Evolutionary conservation across 2,329 filamentous ascomycete species (phyloP), one percentile per base, ranked within the genome.

Genomic region (Trichoderma sp.): DNA sequence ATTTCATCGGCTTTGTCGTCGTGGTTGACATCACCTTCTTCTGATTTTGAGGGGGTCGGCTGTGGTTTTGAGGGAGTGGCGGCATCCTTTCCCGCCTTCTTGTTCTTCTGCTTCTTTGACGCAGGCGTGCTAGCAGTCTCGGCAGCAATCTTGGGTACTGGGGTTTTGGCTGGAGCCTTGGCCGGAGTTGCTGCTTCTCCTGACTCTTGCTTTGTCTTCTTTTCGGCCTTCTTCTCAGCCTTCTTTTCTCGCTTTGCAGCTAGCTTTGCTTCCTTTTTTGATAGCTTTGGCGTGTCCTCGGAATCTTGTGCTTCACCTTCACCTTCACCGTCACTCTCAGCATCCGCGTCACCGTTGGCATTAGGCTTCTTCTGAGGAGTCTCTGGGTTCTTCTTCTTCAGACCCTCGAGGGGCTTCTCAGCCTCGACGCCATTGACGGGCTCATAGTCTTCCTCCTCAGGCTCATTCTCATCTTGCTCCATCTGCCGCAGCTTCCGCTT

Each of bases 401-500:
- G 81, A 2, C 92, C 92, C 82, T 95, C 89, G 60, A 88, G 87
- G 3, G 93, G 93, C 78, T 87, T 86, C 83, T 93, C 91, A 73
- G 85, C 85, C 76, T 90, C 88, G 63, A 92, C 86, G 12, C 89
- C 90, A 0, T 88, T 85, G 6, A 90, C 84, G 16, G 84, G 83
- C 27, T 86, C 89, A 56, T 81, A 81, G 8, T 84, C 85, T 59
- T 87, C 87, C 1, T 86, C 84, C 56, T 84, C 79, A 12, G 80
- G 81, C 75, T 81, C 82, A 11, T 86, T 85, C 29, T 86, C 85
- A 45, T 87, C 82, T n/a, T 87, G 83, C 74, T 89, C 87, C 75
- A 92, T 85, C 78, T 93, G 91, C 72, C 91, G 90, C 33, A 93
- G 87, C 86, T 97, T 97, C 76, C 95, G 91, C 87, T 97, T 97